A percentile compares a stretch with the other conserved stretches of the same genome.
These are phyloP conservation scores for Chimonanthus praecox DNA, from an alignment of 164 flowering plant species.

Conservation along the genomic window DNA sequence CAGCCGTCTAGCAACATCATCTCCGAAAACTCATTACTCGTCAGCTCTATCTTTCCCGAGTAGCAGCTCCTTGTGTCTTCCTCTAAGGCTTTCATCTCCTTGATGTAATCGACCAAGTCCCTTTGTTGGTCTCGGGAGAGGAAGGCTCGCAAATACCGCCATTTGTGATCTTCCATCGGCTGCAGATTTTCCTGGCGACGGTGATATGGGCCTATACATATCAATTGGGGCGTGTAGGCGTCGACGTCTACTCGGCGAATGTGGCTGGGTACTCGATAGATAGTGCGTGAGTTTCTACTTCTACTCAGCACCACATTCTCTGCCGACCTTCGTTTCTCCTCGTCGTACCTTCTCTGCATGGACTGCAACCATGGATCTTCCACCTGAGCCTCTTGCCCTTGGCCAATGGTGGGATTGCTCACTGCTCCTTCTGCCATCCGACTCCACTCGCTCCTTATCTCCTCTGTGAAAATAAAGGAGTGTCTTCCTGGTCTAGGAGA, in stretches of 20 bases:
- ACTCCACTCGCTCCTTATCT: too few relatives aligned
- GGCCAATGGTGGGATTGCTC: too few relatives aligned
- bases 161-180: conserved; percentile 3
- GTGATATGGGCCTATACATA: conserved; percentile 4
- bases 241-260: not conserved
- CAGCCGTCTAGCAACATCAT: conserved; percentile 1
- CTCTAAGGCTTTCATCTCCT: not conserved
- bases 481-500: too few relatives aligned
- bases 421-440: too few relatives aligned
- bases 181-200: not conserved
- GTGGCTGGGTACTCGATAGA: not conserved
- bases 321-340: too few relatives aligned
- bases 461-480: too few relatives aligned
- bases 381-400: not conserved
- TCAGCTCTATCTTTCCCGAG: not conserved
- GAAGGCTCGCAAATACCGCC: not conserved
- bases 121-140: not conserved
- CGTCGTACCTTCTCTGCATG: too few relatives aligned
- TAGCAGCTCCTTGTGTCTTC: not conserved
- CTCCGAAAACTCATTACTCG: not conserved
- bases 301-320: not conserved
- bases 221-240: not conserved
- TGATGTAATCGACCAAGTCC: not conserved
- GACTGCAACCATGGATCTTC: not conserved
- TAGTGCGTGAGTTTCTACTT: not conserved